Evolutionary conservation across 352 stramenopile genomes (phyloP).

Genomic region (Pythium rhizo-oryzae): DNA sequence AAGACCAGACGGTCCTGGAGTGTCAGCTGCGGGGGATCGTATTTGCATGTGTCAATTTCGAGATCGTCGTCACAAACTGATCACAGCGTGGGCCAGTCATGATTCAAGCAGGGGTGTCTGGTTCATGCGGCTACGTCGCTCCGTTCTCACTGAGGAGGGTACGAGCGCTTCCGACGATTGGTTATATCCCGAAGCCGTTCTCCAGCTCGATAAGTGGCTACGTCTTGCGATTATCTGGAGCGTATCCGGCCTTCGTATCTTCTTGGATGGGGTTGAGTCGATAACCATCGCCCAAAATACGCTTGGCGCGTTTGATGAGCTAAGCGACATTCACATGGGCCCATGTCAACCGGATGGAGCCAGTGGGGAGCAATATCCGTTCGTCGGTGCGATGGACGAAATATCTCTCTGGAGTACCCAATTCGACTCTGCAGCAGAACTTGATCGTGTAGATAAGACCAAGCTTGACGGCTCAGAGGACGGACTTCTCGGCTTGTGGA

Average conservation of each 20-base stretch:
- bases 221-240: conserved; percentile 14
- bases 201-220: conserved; percentile 20
- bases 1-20: neutral
- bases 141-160: no score
- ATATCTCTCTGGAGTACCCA: conserved; percentile 34
- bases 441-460: neutral
- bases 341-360: neutral
- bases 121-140: conserved; percentile 15
- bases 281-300: neutral
- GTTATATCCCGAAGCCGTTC: conserved; percentile 11
- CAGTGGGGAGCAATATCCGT: conserved; percentile 8
- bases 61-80: neutral
- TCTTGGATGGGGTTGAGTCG: conserved; percentile 18
- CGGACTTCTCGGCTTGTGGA: conserved; percentile 34
- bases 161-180: conserved; percentile 11
- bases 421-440: conserved; percentile 6
- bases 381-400: conserved; percentile 38
- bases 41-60: conserved; percentile 19
- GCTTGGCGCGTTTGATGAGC: neutral
- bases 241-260: neutral
- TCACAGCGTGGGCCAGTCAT: conserved; percentile 12
- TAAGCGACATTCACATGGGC: conserved; percentile 7
- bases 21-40: neutral
- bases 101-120: conserved; percentile 10
- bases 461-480: conserved; percentile 33